phyloP scores from a whole-genome alignment of 306 rosid genomes.

The Glycine soja region DNA sequence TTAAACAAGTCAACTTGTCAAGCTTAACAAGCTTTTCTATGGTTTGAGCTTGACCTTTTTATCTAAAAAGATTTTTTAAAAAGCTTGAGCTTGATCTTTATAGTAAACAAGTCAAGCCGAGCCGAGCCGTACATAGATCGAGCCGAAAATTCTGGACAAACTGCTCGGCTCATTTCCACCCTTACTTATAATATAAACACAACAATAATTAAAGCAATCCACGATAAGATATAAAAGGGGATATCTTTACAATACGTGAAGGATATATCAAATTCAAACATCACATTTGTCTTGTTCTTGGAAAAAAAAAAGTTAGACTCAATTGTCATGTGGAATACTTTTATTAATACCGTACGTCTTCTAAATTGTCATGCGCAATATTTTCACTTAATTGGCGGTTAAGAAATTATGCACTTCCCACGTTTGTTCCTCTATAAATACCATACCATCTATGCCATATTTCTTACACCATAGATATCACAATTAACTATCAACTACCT shows the following conservation, averaged over 20 bases:
- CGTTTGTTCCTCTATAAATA: background rate
- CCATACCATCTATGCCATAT: background rate
- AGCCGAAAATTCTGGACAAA: no score
- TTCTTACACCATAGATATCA: background rate
- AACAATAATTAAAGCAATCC: background rate
- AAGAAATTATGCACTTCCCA: background rate
- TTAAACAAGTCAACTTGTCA: no score
- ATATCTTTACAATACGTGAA: constrained; percentile 4
- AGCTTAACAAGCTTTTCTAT: no score
- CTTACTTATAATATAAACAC: background rate
- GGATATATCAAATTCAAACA: constrained; percentile 27
- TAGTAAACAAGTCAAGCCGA: no score
- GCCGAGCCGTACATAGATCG: no score
- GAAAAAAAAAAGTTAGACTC: background rate
- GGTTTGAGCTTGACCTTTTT: no score
- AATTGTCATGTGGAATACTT: background rate
- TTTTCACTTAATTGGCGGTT: background rate
- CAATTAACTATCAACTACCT: background rate
- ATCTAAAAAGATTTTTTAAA: no score
- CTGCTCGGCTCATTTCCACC: no score
- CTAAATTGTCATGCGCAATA: background rate
- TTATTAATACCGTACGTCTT: background rate
- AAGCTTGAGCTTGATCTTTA: no score
- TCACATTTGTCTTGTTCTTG: constrained; percentile 33
- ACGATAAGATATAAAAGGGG: background rate